Percentiles rank a stretch among this genome's conserved stretches.
phyloP scores from a whole-genome alignment of 2,329 filamentous ascomycete genomes.

The Xylaria sp. region DNA sequence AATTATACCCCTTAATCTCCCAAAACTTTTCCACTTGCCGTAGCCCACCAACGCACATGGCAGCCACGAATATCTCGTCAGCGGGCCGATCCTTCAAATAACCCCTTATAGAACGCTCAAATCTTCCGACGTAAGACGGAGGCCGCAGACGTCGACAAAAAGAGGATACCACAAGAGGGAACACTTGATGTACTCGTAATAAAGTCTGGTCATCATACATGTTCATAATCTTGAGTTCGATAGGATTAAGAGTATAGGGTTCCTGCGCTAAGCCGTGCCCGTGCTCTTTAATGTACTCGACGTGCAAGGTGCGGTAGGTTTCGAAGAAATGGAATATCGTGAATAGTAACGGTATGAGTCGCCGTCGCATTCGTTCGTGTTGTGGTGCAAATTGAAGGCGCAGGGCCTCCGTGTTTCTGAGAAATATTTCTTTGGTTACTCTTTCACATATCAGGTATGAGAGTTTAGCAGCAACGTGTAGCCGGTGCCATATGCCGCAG shows the following conservation, averaged over 20 bases:
- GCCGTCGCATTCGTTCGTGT: constrained; percentile 64
- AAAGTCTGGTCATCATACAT: constrained; percentile 68
- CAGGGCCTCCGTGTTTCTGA: constrained; percentile 58
- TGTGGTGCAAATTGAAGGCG: constrained; percentile 62
- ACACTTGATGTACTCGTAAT: constrained; percentile 65
- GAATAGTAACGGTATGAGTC: constrained; percentile 65
- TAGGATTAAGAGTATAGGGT: constrained; percentile 64
- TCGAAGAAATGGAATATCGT: constrained; percentile 71
- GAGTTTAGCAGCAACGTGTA: constrained; percentile 66
- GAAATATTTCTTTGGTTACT: constrained; percentile 67
- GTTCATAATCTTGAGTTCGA: constrained; percentile 63
- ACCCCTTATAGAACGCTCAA: constrained; percentile 65
- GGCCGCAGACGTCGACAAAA: constrained; percentile 65
- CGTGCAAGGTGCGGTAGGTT: constrained; percentile 61
- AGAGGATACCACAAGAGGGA: constrained; percentile 65
- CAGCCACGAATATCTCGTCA: constrained; percentile 64
- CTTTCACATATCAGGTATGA: constrained; percentile 65
- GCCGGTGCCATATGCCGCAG: constrained; percentile 66
- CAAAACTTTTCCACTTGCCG: constrained; percentile 66
- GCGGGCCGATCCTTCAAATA: constrained; percentile 65
- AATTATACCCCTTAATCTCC: constrained; percentile 69
- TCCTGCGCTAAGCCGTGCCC: constrained; percentile 54
- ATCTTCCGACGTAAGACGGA: constrained; percentile 64
- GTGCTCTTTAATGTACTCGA: constrained; percentile 58
- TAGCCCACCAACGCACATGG: constrained; percentile 62